phyloP scores from a whole-genome alignment of 306 rosid genomes.

The Abrus pulchellus region DNA sequence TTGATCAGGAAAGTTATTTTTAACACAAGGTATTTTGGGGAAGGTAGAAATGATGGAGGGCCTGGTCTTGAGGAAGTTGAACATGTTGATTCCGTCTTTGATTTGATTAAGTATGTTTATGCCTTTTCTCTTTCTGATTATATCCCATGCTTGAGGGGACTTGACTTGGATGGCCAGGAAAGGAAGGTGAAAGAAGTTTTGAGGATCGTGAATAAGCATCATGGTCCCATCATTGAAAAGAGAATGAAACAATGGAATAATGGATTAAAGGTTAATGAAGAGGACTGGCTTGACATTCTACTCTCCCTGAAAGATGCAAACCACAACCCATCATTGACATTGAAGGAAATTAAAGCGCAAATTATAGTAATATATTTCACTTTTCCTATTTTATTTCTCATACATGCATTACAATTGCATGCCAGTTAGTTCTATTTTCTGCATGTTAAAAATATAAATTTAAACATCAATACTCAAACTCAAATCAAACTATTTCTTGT shows the following conservation, averaged over 20 bases:
- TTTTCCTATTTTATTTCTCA: not conserved
- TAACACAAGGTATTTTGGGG: conserved; percentile 50
- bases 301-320: conserved; percentile 46
- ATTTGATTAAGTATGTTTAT: conserved; percentile 16
- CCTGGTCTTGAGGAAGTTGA: conserved; percentile 55
- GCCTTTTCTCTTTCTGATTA: conserved; percentile 53
- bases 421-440: too few species aligned
- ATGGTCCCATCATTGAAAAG: conserved; percentile 47
- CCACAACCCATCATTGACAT: conserved; percentile 44
- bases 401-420: too few species aligned
- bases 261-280: conserved; percentile 37
- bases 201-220: conserved; percentile 17
- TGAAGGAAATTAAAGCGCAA: conserved; percentile 59
- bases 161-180: conserved; percentile 57
- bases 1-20: conserved; percentile 44
- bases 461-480: not conserved
- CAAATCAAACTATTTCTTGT: not conserved
- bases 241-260: conserved; percentile 53
- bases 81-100: conserved; percentile 42
- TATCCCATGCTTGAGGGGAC: conserved; percentile 46
- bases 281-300: conserved; percentile 63
- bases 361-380: conserved; percentile 38
- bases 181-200: conserved; percentile 32
- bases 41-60: conserved; percentile 52
- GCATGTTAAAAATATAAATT: too few species aligned